Evolutionary conservation across 2,329 filamentous ascomycete species (phyloP).

Genomic region (Fusarium musae): DNA sequence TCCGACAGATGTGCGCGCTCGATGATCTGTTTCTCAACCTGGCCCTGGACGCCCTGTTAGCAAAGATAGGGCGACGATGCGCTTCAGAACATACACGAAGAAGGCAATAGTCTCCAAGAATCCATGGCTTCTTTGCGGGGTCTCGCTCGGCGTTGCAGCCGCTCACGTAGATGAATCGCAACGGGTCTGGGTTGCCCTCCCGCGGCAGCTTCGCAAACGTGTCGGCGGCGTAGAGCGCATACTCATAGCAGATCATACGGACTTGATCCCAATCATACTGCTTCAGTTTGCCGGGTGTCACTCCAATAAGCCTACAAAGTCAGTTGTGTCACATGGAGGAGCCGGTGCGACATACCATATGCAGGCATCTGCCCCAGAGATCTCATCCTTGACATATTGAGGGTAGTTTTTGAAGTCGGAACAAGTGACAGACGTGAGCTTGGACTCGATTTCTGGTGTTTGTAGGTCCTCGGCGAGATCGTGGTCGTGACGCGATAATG

Average conservation of each 20-base stretch:
- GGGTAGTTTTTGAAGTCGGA: constrained; percentile 55
- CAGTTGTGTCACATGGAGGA: neutral
- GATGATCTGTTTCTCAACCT: constrained; percentile 57
- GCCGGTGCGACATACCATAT: constrained; percentile 50
- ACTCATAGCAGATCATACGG: constrained; percentile 54
- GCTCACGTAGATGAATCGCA: constrained; percentile 63
- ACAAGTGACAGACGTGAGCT: constrained; percentile 54
- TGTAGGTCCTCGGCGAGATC: constrained; percentile 37
- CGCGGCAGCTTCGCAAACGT: constrained; percentile 48
- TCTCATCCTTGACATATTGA: constrained; percentile 51
- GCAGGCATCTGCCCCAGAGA: constrained; percentile 55
- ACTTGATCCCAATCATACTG: constrained; percentile 50
- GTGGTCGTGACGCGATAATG: constrained; percentile 53
- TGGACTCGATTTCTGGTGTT: constrained; percentile 45
- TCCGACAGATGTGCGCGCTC: constrained; percentile 53
- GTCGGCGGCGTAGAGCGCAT: constrained; percentile 47
- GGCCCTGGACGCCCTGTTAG: constrained; percentile 51
- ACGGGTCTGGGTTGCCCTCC: constrained; percentile 43
- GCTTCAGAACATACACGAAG: constrained; percentile 56
- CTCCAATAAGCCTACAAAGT: constrained; percentile 48
- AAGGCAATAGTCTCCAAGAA: constrained; percentile 54
- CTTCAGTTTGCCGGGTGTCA: constrained; percentile 52
- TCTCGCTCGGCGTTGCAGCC: constrained; percentile 58
- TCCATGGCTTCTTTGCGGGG: constrained; percentile 53
- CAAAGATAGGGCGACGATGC: rapidly evolving